Percentiles rank a stretch among this genome's conserved stretches.
These are phyloP conservation scores for Hypoxylon cercidicola DNA, from an alignment of 495 filamentous ascomycete genomes.

Conservation along the genomic window DNA sequence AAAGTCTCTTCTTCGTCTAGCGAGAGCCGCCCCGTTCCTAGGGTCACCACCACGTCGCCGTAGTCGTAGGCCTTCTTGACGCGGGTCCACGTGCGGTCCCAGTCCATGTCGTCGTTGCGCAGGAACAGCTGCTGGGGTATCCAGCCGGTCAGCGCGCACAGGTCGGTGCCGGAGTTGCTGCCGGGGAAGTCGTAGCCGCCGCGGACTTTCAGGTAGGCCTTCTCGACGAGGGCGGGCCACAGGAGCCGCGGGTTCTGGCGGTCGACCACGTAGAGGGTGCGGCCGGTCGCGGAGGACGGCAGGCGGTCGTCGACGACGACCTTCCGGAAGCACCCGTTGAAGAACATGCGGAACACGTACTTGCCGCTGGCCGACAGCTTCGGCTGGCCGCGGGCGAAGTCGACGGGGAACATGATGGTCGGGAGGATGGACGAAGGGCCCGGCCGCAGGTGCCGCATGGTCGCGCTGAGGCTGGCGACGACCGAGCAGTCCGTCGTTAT, in stretches of 20 bases:
- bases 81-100: slow-evolving; percentile 79
- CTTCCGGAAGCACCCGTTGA: slow-evolving; percentile 91
- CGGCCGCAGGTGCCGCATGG: slow-evolving; percentile 57
- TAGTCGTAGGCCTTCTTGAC: slow-evolving; percentile 76
- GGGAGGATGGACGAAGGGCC: slow-evolving; percentile 60
- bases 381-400: slow-evolving; percentile 64
- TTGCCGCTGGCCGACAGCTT: slow-evolving; percentile 78
- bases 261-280: slow-evolving; percentile 88
- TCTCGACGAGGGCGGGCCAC: slow-evolving; percentile 96
- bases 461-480: slow-evolving; percentile 92
- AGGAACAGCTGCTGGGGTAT: slow-evolving; percentile 95
- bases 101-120: slow-evolving; percentile 81
- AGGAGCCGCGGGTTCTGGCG: slow-evolving; percentile 77
- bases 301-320: slow-evolving; percentile 93
- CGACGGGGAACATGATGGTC: slow-evolving; percentile 77
- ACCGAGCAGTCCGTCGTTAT: slow-evolving; percentile 95
- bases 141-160: slow-evolving; percentile 93
- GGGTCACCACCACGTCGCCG: slow-evolving; percentile 86
- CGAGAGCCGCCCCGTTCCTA: slow-evolving; percentile 86
- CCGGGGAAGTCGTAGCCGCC: slow-evolving; percentile 98
- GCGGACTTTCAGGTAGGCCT: slow-evolving; percentile 95
- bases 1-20: slow-evolving; percentile 76
- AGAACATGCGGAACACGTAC: slow-evolving; percentile 90
- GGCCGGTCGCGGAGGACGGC: slow-evolving; percentile 75
- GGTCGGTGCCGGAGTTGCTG: slow-evolving; percentile 95